Base-by-base conservation (phyloP, 805 yeast genomes). In the Wickerhamomyces hampshirensis region DNA sequence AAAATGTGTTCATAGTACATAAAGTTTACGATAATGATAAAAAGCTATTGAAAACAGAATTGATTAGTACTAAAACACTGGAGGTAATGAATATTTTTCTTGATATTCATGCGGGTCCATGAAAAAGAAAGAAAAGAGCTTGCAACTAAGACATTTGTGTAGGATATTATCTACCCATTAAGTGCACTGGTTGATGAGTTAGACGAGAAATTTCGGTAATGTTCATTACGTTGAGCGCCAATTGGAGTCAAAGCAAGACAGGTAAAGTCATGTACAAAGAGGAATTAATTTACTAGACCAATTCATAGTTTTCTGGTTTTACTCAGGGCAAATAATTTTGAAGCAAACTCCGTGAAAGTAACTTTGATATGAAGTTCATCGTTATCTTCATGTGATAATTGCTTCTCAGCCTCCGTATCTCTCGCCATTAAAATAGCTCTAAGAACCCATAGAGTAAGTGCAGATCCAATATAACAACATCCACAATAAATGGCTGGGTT, bases 401-500 rank as follows among this genome's bases (percentile, higher is more conserved):
- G 35, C n/a, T 51, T 55, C 6, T 48, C 58, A 5, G 55, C 59
- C 23, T 53, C 31, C 18, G 38, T 43, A 44, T 74, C 76, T 45
- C 85, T 62, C 12, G 73, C 72, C 18, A 73, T 62, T 10, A 79
- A 39, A 62, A 76, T 77, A 1, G 77, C 81, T 51, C 86, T 63
- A 37, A 77, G 47, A 3, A 73, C 23, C 35, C 70, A 55, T 28
- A 75, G 53, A 15, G 55, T 37, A 1, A 65, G 19, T 2, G 74
- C 67, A 9, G 76, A 70, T 9, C 59, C 73, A 15, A 73, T 40
- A 51, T 71, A 79, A 5, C 71, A 60, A n/a, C 63, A 51, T 0
- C 86, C 87, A 15, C 78, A 72, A 52, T 79, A 80, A 1, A 79
- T 64, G 1, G 80, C 65, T 7, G 82, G 75, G 42, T 73, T 48